phyloP scores from a whole-genome alignment of 129 eudicot genomes.

The Pulicaria dysenterica region DNA sequence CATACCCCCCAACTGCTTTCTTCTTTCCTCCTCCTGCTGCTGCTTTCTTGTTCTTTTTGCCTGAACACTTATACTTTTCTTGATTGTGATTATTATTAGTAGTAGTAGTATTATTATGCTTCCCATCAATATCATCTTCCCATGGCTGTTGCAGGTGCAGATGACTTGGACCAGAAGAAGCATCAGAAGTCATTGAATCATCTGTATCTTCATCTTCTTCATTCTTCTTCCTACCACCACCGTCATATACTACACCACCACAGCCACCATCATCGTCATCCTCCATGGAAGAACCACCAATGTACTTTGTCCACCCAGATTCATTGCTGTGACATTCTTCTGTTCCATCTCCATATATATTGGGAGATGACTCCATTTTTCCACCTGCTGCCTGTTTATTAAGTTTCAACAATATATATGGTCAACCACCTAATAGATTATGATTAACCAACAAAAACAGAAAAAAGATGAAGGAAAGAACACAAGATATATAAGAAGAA shows the following conservation, averaged over 20 bases:
- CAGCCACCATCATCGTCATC: slow-evolving; percentile 32
- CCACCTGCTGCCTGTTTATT: slow-evolving; percentile 6
- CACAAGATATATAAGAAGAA: slow-evolving; percentile 35
- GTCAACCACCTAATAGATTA: slow-evolving; percentile 38
- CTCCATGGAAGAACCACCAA: slow-evolving; percentile 50
- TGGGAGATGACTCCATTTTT: slow-evolving; percentile 56
- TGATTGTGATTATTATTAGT: not conserved
- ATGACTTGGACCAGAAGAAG: slow-evolving; percentile 73
- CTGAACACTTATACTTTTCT: slow-evolving; percentile 18
- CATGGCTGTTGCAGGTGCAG: slow-evolving; percentile 40
- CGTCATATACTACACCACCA: slow-evolving; percentile 19
- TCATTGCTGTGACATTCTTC: slow-evolving; percentile 64
- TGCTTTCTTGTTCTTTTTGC: slow-evolving; percentile 41
- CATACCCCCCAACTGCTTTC: slow-evolving; percentile 24
- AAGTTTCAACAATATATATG: slow-evolving; percentile 18
- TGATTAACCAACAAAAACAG: slow-evolving; percentile 16
- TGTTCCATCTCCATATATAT: slow-evolving; percentile 43
- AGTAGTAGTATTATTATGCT: not conserved
- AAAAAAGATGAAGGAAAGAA: slow-evolving; percentile 20
- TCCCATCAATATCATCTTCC: slow-evolving; percentile 23
- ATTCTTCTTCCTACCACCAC: slow-evolving; percentile 25
- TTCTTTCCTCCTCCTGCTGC: slow-evolving; percentile 28
- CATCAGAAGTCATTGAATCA: slow-evolving; percentile 94
- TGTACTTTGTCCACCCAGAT: slow-evolving; percentile 72
- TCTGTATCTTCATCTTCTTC: slow-evolving; percentile 54